A percentile compares a stretch with the other conserved stretches of the same genome.
These are phyloP conservation scores for Clonostachys byssicola DNA, from an alignment of 2,329 filamentous ascomycete genomes.

Conservation along the genomic window DNA sequence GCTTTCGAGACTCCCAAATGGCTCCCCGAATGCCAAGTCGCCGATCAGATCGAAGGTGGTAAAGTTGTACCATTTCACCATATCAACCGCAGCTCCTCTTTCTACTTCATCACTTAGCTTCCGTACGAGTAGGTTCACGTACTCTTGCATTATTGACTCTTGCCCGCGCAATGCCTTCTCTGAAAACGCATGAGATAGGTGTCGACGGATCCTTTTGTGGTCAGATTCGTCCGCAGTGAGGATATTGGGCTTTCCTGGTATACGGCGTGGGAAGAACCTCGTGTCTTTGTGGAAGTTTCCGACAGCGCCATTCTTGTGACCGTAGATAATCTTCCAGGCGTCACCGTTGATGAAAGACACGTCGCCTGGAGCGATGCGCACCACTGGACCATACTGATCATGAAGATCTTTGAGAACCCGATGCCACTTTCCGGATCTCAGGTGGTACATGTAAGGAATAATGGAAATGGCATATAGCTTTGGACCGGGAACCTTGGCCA, in stretches of 20 bases:
- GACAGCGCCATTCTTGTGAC: neutral
- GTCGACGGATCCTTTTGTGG: neutral
- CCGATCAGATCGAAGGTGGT: conserved; percentile 15
- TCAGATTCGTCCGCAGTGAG: neutral
- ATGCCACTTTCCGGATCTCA: neutral
- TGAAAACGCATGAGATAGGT: conserved; percentile 3
- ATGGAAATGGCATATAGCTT: neutral
- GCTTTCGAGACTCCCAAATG: conserved; percentile 8
- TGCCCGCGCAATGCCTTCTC: conserved; percentile 21
- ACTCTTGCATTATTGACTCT: conserved; percentile 17
- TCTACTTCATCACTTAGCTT: conserved; percentile 5
- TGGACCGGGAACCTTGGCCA: conserved; percentile 8
- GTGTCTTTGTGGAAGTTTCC: neutral
- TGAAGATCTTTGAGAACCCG: conserved; percentile 14
- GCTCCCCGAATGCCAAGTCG: conserved; percentile 15
- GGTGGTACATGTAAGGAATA: neutral
- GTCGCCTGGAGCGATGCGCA: conserved; percentile 32
- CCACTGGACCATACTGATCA: conserved; percentile 21
- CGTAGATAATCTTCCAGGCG: conserved; percentile 10
- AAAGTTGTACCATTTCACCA: conserved; percentile 14
- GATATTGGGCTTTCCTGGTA: neutral
- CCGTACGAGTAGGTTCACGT: conserved; percentile 17
- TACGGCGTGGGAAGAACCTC: neutral
- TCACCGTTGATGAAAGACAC: conserved; percentile 24
- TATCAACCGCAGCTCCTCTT: conserved; percentile 5